Conservation (phyloP, 2,329 filamentous ascomycete genomes). For the Didymella glomerata region DNA sequence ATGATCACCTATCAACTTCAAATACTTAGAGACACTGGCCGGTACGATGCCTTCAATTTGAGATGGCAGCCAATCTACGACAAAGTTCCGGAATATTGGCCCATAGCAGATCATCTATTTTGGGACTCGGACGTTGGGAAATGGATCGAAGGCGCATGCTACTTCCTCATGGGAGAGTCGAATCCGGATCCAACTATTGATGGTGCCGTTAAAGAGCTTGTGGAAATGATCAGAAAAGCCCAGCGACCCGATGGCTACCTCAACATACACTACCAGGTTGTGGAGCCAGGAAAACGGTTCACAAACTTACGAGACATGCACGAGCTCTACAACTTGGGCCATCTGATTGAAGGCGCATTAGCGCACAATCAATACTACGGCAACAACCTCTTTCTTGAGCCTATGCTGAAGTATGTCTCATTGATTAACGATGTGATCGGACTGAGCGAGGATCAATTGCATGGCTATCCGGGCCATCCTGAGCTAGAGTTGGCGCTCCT, state of each 20-base stretch:
- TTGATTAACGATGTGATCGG: neutral
- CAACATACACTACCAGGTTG: slow-evolving; percentile 4
- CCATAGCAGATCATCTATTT: slow-evolving; percentile 7
- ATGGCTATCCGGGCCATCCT: neutral
- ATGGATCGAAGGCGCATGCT: slow-evolving; percentile 8
- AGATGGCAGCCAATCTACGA: slow-evolving; percentile 3
- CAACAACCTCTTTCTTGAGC: slow-evolving; percentile 4
- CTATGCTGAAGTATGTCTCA: slow-evolving; percentile 4
- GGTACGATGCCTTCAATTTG: slow-evolving; percentile 5
- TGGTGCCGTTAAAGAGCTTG: neutral
- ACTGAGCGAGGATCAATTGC: neutral
- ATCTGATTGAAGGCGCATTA: slow-evolving; percentile 5
- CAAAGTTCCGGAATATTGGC: slow-evolving; percentile 2
- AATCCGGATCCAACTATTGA: neutral
- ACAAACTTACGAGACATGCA: slow-evolving; percentile 8
- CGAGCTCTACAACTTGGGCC: slow-evolving; percentile 6
- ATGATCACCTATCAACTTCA: slow-evolving; percentile 8
- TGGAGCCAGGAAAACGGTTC: neutral
- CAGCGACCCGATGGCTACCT: slow-evolving; percentile 1
- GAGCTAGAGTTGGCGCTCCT: slow-evolving; percentile 4
- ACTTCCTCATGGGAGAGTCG: slow-evolving; percentile 3
- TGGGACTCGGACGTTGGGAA: slow-evolving; percentile 9
- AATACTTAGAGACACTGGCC: slow-evolving; percentile 3
- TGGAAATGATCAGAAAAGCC: slow-evolving; percentile 4
- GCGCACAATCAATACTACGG: slow-evolving; percentile 3